phyloP scores from a whole-genome alignment of 176 grass and related monocot species.

The Urochloa ruziziensis region DNA sequence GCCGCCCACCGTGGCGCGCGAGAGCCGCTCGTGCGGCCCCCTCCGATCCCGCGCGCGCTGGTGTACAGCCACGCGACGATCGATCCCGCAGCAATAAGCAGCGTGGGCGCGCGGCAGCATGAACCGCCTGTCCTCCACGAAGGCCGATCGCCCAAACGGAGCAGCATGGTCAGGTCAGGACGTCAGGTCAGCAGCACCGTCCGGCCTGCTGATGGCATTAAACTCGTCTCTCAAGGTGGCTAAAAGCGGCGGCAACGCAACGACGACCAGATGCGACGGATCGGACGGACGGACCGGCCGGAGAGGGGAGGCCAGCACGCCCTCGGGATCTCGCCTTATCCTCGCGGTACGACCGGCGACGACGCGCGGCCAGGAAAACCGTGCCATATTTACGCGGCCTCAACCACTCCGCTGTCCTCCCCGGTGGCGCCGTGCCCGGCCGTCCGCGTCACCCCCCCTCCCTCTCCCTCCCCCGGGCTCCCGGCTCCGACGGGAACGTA shows the following conservation, averaged over 20 bases:
- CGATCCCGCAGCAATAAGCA: neutral
- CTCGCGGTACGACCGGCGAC: slow-evolving; percentile 13
- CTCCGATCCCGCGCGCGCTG: neutral
- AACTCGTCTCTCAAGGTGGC: slow-evolving; percentile 2
- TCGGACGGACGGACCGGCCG: neutral
- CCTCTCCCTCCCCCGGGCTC: no score
- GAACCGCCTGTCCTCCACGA: neutral
- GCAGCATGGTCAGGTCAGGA: neutral
- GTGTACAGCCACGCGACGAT: neutral
- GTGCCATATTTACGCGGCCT: slow-evolving; percentile 35
- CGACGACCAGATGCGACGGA: no score
- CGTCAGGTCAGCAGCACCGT: neutral
- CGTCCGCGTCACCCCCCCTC: neutral
- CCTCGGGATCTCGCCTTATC: slow-evolving; percentile 34
- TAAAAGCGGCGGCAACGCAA: neutral
- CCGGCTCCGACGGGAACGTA: neutral
- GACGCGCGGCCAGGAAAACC: neutral
- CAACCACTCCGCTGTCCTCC: slow-evolving; percentile 18
- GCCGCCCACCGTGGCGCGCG: no score
- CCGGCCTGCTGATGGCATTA: neutral
- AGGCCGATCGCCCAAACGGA: neutral
- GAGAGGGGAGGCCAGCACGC: neutral
- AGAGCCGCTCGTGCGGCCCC: neutral
- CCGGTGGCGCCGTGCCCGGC: slow-evolving; percentile 1
- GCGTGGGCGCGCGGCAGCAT: neutral